phyloP scores from a whole-genome alignment of 331 rosid species.

The Spiraea crenata region DNA sequence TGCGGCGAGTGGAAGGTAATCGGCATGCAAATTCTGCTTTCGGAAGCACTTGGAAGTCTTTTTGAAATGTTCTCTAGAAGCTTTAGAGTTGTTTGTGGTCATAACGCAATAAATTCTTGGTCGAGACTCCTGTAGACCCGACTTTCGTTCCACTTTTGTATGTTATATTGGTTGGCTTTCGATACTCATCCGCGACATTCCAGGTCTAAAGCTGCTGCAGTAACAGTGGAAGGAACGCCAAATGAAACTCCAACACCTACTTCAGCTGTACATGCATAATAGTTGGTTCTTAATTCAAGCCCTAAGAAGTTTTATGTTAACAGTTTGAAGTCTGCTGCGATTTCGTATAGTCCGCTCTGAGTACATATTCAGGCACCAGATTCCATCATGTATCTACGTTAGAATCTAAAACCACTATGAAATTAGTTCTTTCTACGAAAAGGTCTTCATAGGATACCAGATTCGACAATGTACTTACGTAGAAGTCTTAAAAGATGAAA shows the following conservation, averaged over 20 bases:
- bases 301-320: too few species aligned
- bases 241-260: neutral
- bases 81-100: neutral
- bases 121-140: neutral
- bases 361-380: neutral
- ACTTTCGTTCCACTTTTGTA: neutral
- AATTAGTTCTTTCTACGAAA: neutral
- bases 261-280: neutral
- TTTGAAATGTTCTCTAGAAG: neutral
- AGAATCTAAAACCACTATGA: too few species aligned
- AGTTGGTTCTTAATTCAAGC: neutral
- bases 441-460: neutral
- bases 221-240: neutral
- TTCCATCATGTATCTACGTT: too few species aligned
- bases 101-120: neutral
- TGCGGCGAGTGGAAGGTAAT: neutral
- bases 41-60: neutral
- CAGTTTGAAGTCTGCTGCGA: neutral
- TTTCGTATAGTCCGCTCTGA: neutral
- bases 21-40: neutral
- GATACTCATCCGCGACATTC: constrained; percentile 9
- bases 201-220: constrained; percentile 8
- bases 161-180: constrained; percentile 4
- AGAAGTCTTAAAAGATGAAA: neutral
- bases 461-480: neutral